These are phyloP conservation scores for Fusarium abutilonis DNA, from an alignment of 2,329 filamentous ascomycete genomes.

Conservation along the genomic window DNA sequence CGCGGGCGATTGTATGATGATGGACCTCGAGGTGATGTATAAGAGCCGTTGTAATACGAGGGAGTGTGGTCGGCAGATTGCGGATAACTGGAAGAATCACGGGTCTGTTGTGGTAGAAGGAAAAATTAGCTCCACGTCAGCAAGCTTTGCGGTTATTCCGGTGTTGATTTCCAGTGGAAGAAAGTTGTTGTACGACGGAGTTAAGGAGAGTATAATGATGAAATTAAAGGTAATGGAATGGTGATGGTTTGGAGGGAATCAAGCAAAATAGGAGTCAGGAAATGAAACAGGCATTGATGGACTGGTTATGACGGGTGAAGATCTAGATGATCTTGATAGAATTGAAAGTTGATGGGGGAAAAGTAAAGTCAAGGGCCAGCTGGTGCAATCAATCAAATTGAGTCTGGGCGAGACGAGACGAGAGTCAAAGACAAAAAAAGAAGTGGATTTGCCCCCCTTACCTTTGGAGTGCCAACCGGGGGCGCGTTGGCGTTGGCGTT, in stretches of 20 bases:
- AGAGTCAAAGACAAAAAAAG: slow-evolving; percentile 43
- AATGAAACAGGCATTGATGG: slow-evolving; percentile 41
- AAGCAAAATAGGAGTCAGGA: slow-evolving; percentile 14
- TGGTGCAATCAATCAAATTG: slow-evolving; percentile 35
- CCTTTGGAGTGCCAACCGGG: slow-evolving; percentile 59
- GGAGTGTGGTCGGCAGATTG: slow-evolving; percentile 54
- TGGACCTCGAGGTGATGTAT: slow-evolving; percentile 59
- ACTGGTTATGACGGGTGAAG: slow-evolving; percentile 24
- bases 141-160: slow-evolving; percentile 32
- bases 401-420: slow-evolving; percentile 32
- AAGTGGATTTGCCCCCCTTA: slow-evolving; percentile 53
- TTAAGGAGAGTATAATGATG: slow-evolving; percentile 35
- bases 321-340: slow-evolving; percentile 21
- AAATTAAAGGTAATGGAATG: slow-evolving; percentile 37
- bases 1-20: slow-evolving; percentile 56
- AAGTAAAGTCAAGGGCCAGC: slow-evolving; percentile 35
- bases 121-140: slow-evolving; percentile 46
- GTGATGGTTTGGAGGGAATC: slow-evolving; percentile 23
- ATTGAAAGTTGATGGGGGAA: slow-evolving; percentile 29
- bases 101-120: slow-evolving; percentile 52
- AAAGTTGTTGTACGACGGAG: slow-evolving; percentile 25
- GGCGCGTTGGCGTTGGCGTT: slow-evolving; percentile 49
- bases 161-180: slow-evolving; percentile 25
- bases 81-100: slow-evolving; percentile 62
- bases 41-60: slow-evolving; percentile 61